phyloP scores from a whole-genome alignment of 2,329 filamentous ascomycete genomes.

The Neofusicoccum sp. region DNA sequence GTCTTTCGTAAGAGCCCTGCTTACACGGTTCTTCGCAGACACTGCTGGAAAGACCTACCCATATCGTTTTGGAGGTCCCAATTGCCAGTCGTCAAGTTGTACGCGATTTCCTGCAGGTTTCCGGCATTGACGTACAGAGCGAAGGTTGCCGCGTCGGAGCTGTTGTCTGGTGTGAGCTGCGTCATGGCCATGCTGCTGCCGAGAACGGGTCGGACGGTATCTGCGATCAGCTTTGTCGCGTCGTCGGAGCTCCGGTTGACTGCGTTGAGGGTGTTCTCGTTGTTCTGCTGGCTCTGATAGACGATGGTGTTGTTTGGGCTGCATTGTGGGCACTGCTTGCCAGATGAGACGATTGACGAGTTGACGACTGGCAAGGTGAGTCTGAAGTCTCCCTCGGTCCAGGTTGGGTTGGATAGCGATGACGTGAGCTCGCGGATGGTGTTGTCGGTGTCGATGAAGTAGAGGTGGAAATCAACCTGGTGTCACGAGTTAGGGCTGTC shows the following conservation, averaged over 20 bases:
- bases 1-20: too few relatives aligned
- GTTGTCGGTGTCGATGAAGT: slow-evolving; percentile 1
- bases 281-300: not conserved
- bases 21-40: too few relatives aligned
- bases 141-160: not conserved
- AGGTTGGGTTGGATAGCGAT: not conserved
- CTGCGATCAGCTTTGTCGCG: not conserved
- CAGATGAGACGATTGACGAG: not conserved
- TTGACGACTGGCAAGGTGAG: not conserved
- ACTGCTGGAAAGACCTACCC: not conserved
- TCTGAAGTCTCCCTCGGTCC: not conserved
- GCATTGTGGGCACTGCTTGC: not conserved
- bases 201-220: not conserved
- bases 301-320: not conserved
- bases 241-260: not conserved
- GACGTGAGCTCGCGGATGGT: not conserved
- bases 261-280: not conserved
- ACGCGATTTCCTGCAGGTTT: not conserved
- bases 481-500: not conserved
- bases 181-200: not conserved
- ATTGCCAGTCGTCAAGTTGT: not conserved
- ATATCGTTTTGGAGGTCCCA: not conserved
- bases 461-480: not conserved
- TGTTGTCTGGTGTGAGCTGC: not conserved
- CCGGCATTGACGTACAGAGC: not conserved